These are phyloP conservation scores for Tulasnella sp. DNA, from an alignment of 768 basidiomycete genomes.

Conservation along the genomic window DNA sequence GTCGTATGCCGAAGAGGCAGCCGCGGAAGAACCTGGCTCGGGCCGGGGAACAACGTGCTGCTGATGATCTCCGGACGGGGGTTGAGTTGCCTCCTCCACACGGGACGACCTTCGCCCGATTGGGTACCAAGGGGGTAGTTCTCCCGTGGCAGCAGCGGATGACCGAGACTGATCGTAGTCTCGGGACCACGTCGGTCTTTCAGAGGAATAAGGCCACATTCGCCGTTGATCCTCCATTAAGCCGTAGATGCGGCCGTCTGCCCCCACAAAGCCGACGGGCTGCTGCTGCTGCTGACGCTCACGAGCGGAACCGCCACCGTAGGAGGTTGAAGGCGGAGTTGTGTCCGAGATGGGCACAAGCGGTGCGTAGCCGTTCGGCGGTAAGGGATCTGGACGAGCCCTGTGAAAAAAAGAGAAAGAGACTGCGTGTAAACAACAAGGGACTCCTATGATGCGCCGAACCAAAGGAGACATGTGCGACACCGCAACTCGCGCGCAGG, in stretches of 20 bases:
- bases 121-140: constrained; percentile 8
- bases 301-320: not conserved
- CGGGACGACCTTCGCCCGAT: constrained; percentile 10
- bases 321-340: constrained; percentile 1
- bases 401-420: not conserved
- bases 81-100: constrained; percentile 1
- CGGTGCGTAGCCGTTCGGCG: not conserved
- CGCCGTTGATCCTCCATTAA: constrained; percentile 13
- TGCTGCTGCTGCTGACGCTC: not conserved
- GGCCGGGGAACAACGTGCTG: constrained; percentile 2
- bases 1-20: constrained; percentile 1
- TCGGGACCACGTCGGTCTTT: constrained; percentile 9
- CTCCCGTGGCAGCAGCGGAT: constrained; percentile 10
- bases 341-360: not conserved
- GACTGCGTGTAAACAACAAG: constrained; percentile 6
- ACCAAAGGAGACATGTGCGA: not conserved
- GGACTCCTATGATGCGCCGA: constrained; percentile 1
- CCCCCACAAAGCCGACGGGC: constrained; percentile 3
- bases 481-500: not conserved
- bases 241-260: constrained; percentile 12
- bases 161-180: constrained; percentile 12
- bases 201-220: constrained; percentile 7
- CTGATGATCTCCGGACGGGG: constrained; percentile 3
- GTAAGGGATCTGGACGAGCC: constrained; percentile 3
- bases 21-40: constrained; percentile 5